Evolutionary conservation across 2,329 filamentous ascomycete genomes (phyloP).

Genomic region (Conoideocrella luteorostrata): DNA sequence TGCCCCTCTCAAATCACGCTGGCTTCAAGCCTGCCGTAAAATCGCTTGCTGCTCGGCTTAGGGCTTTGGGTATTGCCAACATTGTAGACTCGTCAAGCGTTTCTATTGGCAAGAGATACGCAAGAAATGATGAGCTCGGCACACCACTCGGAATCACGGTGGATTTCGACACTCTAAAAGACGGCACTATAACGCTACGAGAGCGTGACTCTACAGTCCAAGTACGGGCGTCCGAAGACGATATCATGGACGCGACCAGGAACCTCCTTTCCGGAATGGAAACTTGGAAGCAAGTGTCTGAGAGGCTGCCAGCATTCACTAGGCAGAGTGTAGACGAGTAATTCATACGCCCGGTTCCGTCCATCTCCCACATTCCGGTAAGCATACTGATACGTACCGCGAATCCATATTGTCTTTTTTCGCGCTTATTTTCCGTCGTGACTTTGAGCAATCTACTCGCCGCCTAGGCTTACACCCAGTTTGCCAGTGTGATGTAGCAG

Average conservation of each 20-base stretch:
- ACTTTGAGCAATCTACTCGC: too few species aligned
- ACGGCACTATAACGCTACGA: slow-evolving; percentile 72
- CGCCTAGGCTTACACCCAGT: too few species aligned
- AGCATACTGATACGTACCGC: too few species aligned
- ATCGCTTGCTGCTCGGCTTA: slow-evolving; percentile 66
- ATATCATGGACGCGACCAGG: slow-evolving; percentile 38
- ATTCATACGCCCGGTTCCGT: too few species aligned
- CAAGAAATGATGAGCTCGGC: slow-evolving; percentile 80
- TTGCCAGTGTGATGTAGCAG: too few species aligned
- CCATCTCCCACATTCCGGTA: too few species aligned
- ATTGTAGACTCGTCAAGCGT: slow-evolving; percentile 75
- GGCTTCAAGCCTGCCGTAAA: slow-evolving; percentile 71
- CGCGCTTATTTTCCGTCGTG: too few species aligned
- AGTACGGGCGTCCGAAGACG: slow-evolving; percentile 69
- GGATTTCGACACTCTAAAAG: slow-evolving; percentile 83
- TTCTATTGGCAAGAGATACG: slow-evolving; percentile 74
- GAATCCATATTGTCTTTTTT: too few species aligned
- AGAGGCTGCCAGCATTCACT: slow-evolving; percentile 7
- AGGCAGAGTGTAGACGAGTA: too few species aligned
- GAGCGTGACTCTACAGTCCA: slow-evolving; percentile 81
- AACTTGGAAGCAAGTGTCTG: slow-evolving; percentile 42
- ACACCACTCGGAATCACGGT: slow-evolving; percentile 84
- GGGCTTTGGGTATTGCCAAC: slow-evolving; percentile 65
- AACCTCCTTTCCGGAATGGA: slow-evolving; percentile 24
- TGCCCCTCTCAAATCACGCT: slow-evolving; percentile 75